Evolutionary conservation across 1,284 basidiomycete species (phyloP), one percentile per base, ranked within the genome.

Genomic region (Spongiforma sp.): DNA sequence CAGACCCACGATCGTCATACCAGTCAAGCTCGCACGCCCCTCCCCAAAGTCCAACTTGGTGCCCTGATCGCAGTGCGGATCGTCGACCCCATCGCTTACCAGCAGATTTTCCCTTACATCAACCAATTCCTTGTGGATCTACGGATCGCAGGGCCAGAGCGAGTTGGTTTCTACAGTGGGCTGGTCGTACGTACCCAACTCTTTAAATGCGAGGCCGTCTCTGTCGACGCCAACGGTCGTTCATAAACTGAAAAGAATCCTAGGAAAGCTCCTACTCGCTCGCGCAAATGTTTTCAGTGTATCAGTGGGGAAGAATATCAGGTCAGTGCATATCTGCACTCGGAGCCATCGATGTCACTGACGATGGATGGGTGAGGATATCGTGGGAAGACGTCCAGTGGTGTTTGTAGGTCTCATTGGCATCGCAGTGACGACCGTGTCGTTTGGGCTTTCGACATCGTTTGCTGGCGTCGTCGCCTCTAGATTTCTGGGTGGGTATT

Each of bases 101-200:
- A 84, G 5, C 80, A 85, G 75, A 79, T 84, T 50, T 87, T 86
- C 64, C 84, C 85, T 4, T 89, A 88, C 67, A 83, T 90, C 63
- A 89, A 90, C 73, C 82, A 89, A 71, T 84, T 89, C 77, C 83
- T 90, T 68, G 78, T 79, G 32, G 79, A 80, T 62, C 79, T 90
- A 17, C 78, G 82, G 60, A 71, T 89, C 33, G 85, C 86, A 24
- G 82, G 87, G 69, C 82, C 81, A 19, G 84, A 84, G 32, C 80
- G 81, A 66, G 84, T 89, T 52, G 89, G 87, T 9, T 87, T 88
- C 65, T 89, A 89, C 72, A 87, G 85, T 67, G 86, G 86, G 21
- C 62, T 89, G 52, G 84, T 88, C 68, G 86, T 87, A 71, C 60
- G 61, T 70, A 41, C 32, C 14, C 21, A 1, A 21, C 30, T 34